Evolutionary conservation across 768 basidiomycete species (phyloP).

Genomic region (Coprinopsis cinerea): DNA sequence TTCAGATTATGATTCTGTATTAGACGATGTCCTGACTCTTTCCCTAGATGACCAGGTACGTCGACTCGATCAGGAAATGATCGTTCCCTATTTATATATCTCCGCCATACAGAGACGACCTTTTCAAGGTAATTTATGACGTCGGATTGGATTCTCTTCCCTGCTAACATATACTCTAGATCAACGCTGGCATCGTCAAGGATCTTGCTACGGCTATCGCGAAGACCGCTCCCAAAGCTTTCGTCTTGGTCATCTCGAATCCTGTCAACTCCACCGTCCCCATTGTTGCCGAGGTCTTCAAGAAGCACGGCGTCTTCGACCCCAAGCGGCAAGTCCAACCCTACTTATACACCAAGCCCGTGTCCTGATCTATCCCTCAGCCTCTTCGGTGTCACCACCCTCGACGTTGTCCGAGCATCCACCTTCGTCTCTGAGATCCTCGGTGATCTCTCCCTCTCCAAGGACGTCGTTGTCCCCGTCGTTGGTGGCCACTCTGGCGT

Average conservation of each 20-base stretch:
- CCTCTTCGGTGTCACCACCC: conserved; percentile 95
- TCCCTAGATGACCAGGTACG: conserved; percentile 48
- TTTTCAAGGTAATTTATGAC: conserved; percentile 71
- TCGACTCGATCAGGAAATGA: not conserved
- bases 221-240: conserved; percentile 77
- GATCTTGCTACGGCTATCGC: conserved; percentile 92
- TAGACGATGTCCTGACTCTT: conserved; percentile 13
- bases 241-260: conserved; percentile 96
- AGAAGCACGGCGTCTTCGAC: conserved; percentile 87
- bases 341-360: not conserved
- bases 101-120: conserved; percentile 63
- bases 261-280: conserved; percentile 99
- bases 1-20: conserved; percentile 7
- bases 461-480: conserved; percentile 75
- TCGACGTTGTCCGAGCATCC: conserved; percentile 97
- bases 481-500: conserved; percentile 94
- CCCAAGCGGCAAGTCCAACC: conserved; percentile 65
- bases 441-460: conserved; percentile 54
- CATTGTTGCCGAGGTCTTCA: conserved; percentile 92
- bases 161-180: conserved; percentile 58
- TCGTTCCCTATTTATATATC: not conserved
- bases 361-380: conserved; percentile 31
- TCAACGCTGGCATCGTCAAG: conserved; percentile 95
- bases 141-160: not conserved
- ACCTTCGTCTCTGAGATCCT: conserved; percentile 86